Conservation (phyloP, 1,284 basidiomycete genomes). For the Exobasidium rhododendri region DNA sequence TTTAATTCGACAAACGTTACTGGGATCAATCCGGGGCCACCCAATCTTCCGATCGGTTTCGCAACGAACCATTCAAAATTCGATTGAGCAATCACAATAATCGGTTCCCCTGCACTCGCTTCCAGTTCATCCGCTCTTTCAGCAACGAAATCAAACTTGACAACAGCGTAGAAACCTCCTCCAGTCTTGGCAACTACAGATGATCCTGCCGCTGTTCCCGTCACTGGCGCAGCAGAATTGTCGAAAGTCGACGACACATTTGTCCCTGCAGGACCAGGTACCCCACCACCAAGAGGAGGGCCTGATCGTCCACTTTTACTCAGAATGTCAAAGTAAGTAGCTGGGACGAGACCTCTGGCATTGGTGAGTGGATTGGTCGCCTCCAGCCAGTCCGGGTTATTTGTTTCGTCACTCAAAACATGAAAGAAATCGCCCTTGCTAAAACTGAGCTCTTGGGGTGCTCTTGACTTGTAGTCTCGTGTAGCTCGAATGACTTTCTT, state of each 20-base stretch:
- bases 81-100: conserved; percentile 62
- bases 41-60: conserved; percentile 89
- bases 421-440: conserved; percentile 96
- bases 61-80: conserved; percentile 61
- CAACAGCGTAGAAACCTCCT: conserved; percentile 71
- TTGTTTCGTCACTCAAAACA: conserved; percentile 70
- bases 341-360: conserved; percentile 85
- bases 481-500: conserved; percentile 93
- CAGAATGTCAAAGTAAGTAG: conserved; percentile 69
- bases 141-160: conserved; percentile 89
- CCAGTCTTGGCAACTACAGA: conserved; percentile 43
- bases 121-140: conserved; percentile 95
- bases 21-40: conserved; percentile 92
- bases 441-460: conserved; percentile 85
- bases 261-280: conserved; percentile 18
- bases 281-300: conserved; percentile 18
- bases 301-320: conserved; percentile 28
- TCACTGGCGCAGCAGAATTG: background rate
- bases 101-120: conserved; percentile 85
- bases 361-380: conserved; percentile 74
- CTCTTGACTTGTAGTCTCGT: conserved; percentile 66
- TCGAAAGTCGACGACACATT: conserved; percentile 3
- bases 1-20: conserved; percentile 93
- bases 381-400: conserved; percentile 56
- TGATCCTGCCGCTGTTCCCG: conserved; percentile 12